These are phyloP conservation scores for Sarocladium brachiariae DNA, from an alignment of 2,329 filamentous ascomycete species.

Conservation along the genomic window DNA sequence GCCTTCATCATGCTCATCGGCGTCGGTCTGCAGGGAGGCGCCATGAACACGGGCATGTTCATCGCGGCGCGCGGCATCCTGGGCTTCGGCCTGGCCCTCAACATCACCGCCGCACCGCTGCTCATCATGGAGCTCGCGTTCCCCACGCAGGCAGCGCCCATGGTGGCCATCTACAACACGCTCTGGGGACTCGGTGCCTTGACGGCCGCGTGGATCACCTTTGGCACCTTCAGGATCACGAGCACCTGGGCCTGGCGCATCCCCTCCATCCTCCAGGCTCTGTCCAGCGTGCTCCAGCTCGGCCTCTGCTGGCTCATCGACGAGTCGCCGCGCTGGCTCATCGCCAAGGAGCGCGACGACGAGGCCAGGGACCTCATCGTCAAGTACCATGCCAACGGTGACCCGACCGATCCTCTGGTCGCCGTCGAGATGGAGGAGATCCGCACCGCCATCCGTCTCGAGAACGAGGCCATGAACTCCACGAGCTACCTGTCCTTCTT, in stretches of 20 bases:
- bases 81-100: conserved; percentile 35
- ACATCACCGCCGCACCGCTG: conserved; percentile 7
- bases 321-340: conserved; percentile 53
- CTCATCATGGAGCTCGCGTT: conserved; percentile 8
- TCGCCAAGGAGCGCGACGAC: conserved; percentile 41
- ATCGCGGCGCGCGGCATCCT: conserved; percentile 45
- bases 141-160: conserved; percentile 1
- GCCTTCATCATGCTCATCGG: conserved; percentile 25
- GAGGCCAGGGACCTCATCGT: conserved; percentile 44
- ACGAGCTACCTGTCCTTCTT: conserved; percentile 36
- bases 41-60: conserved; percentile 39
- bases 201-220: conserved; percentile 11
- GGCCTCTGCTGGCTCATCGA: conserved; percentile 43
- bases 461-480: conserved; percentile 27
- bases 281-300: conserved; percentile 36
- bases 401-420: conserved; percentile 36
- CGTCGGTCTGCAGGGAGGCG: conserved; percentile 24
- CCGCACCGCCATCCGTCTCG: conserved; percentile 37
- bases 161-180: conserved; percentile 8
- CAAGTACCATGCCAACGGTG: conserved; percentile 44
- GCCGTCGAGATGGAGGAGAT: conserved; percentile 43
- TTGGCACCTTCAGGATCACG: conserved; percentile 16
- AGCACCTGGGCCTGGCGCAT: conserved; percentile 43
- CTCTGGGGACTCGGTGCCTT: conserved; percentile 7
- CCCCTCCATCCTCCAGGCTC: conserved; percentile 45